Percentiles rank a stretch among this genome's conserved stretches.
Evolutionary conservation across 768 basidiomycete genomes (phyloP).

Genomic region (Calocera viscosa): DNA sequence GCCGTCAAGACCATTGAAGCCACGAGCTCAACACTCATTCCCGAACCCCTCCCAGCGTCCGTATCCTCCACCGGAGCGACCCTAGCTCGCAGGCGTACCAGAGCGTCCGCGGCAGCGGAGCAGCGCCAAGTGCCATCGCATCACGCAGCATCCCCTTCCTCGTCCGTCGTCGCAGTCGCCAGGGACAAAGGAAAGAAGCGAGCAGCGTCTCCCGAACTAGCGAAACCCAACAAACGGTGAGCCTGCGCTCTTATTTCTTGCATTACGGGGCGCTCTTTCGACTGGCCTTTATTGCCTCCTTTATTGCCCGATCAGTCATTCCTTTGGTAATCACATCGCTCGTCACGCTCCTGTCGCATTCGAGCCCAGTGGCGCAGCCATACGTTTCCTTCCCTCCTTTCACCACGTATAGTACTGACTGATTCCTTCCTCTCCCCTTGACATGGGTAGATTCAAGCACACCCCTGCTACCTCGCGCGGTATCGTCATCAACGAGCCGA

Average conservation of each 20-base stretch:
- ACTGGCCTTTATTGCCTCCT: background rate
- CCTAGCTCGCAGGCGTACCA: background rate
- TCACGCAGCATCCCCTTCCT: background rate
- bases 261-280: background rate
- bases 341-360: background rate
- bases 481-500: background rate
- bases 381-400: background rate
- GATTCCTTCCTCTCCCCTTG: background rate
- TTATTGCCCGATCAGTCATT: background rate
- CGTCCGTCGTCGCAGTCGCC: background rate
- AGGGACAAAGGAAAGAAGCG: slow-evolving; percentile 4
- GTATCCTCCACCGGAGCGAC: background rate
- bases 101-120: slow-evolving; percentile 5
- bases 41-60: background rate
- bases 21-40: background rate
- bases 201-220: background rate
- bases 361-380: background rate
- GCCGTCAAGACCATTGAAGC: background rate
- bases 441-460: background rate
- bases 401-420: background rate
- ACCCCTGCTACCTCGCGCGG: background rate
- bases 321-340: background rate
- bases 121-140: background rate
- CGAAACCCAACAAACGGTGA: background rate
- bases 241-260: background rate